Evolutionary conservation across 768 basidiomycete species (phyloP).

Genomic region (Suillus luteus): DNA sequence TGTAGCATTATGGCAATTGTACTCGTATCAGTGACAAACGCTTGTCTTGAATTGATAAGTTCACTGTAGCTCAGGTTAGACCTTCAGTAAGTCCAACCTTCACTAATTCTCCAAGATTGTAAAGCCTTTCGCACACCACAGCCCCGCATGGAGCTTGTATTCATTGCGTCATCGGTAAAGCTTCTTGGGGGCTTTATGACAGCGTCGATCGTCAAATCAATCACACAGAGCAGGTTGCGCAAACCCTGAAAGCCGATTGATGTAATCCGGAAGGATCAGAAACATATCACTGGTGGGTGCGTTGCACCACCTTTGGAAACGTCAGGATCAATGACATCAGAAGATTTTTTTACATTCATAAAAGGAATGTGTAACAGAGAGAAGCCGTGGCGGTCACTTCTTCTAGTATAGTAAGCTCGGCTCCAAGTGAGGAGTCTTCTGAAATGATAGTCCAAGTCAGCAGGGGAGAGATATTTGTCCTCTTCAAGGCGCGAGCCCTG

Average conservation of each 20-base stretch:
- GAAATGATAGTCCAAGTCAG: slow-evolving; percentile 47
- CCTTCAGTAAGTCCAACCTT: too few relatives aligned
- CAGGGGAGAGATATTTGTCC: slow-evolving; percentile 31
- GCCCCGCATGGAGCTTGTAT: background rate
- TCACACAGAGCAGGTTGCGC: slow-evolving; percentile 19
- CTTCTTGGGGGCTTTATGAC: slow-evolving; percentile 23
- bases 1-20: slow-evolving; percentile 1
- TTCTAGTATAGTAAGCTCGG: slow-evolving; percentile 36
- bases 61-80: background rate
- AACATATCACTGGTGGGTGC: slow-evolving; percentile 38
- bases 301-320: slow-evolving; percentile 28
- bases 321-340: background rate
- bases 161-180: slow-evolving; percentile 1
- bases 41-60: background rate
- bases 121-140: background rate
- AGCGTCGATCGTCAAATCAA: slow-evolving; percentile 24
- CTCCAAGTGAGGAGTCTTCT: slow-evolving; percentile 41
- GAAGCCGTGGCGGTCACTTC: slow-evolving; percentile 25
- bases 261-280: slow-evolving; percentile 33
- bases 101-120: too few relatives aligned
- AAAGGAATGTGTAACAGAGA: slow-evolving; percentile 12
- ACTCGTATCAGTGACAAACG: background rate
- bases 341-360: slow-evolving; percentile 7
- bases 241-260: slow-evolving; percentile 31
- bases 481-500: slow-evolving; percentile 33